A percentile compares a stretch with the other conserved stretches of the same genome.
Conservation (phyloP, 345 rosid species). For the Noccaea caerulescens region DNA sequence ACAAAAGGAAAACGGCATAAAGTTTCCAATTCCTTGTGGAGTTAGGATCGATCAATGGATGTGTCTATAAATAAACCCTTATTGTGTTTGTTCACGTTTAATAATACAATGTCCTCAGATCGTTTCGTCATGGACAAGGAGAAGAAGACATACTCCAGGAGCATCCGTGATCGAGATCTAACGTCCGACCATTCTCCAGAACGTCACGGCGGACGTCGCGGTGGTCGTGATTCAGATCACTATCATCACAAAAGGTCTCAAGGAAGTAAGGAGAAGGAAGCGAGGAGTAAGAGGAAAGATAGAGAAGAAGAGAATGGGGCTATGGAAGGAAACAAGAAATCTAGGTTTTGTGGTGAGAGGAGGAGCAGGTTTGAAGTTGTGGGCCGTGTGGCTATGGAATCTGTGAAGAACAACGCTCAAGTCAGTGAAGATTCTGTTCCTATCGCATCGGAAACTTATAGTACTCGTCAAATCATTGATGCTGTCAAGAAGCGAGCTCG, state of each 20-base stretch:
- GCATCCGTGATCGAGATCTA: conserved; percentile 50
- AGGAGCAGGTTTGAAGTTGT: conserved; percentile 57
- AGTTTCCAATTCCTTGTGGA: neutral
- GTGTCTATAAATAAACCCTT: neutral
- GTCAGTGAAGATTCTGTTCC: neutral
- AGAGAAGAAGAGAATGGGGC: conserved; percentile 41
- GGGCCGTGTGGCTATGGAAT: conserved; percentile 23
- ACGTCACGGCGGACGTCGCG: conserved; percentile 41
- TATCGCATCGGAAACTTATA: neutral
- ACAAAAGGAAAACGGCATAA: neutral
- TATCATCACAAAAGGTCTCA: conserved; percentile 2
- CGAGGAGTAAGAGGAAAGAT: conserved; percentile 45
- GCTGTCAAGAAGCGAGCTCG: conserved; percentile 82
- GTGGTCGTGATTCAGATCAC: conserved; percentile 48
- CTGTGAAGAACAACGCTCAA: conserved; percentile 30
- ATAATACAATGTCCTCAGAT: neutral
- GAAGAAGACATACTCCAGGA: conserved; percentile 49
- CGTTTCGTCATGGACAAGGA: conserved; percentile 54
- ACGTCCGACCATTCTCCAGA: conserved; percentile 50
- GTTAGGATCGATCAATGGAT: neutral
- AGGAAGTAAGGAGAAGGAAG: conserved; percentile 29
- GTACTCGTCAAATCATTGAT: conserved; percentile 45
- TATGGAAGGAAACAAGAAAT: conserved; percentile 48
- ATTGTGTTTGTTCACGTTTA: neutral
- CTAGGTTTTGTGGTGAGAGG: conserved; percentile 52